Conservation (phyloP, 139 green algal genomes). For the Chlorella sp. region DNA sequence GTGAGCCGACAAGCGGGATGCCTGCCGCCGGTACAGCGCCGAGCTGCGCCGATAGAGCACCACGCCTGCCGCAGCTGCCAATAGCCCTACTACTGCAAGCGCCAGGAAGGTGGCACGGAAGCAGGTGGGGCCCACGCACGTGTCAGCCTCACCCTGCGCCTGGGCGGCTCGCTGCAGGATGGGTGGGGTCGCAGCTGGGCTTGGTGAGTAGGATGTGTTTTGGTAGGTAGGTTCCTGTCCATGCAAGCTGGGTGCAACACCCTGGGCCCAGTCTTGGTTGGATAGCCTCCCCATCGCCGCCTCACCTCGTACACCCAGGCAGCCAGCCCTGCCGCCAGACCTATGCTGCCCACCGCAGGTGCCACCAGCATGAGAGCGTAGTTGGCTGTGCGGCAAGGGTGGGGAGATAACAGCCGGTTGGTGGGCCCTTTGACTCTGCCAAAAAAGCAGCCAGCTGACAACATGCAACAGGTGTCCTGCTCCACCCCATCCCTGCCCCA, state of each 20-base stretch:
- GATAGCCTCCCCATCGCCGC: background rate
- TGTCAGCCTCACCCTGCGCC: background rate
- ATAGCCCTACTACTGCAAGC: background rate
- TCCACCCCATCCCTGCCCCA: background rate
- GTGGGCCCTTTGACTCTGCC: background rate
- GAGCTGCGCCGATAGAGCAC: background rate
- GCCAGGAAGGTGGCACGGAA: conserved; percentile 50
- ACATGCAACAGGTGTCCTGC: background rate
- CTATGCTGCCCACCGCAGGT: background rate
- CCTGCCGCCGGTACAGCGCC: background rate
- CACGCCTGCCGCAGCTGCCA: background rate
- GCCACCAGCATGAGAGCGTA: conserved; percentile 29
- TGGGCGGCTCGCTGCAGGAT: background rate
- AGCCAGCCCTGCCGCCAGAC: conserved; percentile 32
- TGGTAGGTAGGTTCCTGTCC: background rate
- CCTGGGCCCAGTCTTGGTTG: too few species aligned
- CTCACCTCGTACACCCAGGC: conserved; percentile 20
- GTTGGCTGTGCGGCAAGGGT: conserved; percentile 20
- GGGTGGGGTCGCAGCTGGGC: background rate
- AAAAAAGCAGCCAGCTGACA: background rate
- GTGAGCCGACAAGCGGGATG: too few species aligned
- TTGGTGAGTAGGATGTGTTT: too few species aligned
- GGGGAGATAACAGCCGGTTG: too few species aligned
- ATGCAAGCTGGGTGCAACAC: too few species aligned
- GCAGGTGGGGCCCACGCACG: conserved; percentile 42